These are phyloP conservation scores for thale cress (Arabidopsis thaliana) DNA, from an alignment of 345 rosid species.

Conservation along the genomic window DNA sequence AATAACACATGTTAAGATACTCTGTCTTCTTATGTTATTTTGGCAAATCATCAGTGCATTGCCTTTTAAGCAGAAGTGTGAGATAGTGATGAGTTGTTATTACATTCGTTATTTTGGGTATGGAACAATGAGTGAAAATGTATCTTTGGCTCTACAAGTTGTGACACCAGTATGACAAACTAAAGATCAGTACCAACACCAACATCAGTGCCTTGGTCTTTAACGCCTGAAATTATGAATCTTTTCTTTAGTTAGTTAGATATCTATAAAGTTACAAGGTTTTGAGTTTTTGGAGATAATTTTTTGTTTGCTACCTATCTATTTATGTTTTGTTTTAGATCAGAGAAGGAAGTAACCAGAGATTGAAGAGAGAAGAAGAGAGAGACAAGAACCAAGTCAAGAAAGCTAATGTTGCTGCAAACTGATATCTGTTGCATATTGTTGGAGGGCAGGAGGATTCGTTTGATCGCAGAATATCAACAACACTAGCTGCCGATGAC, in stretches of 20 bases:
- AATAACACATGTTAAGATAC: conserved; percentile 12
- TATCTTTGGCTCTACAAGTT: not conserved
- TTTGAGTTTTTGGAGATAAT: conserved; percentile 19
- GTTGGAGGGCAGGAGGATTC: conserved; percentile 54
- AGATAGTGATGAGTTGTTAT: conserved; percentile 3
- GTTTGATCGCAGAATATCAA: conserved; percentile 59
- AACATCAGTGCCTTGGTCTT: not conserved
- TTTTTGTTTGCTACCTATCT: conserved; percentile 39
- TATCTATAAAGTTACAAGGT: conserved; percentile 22
- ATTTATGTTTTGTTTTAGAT: conserved; percentile 27
- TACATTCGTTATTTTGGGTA: not conserved
- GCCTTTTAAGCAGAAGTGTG: not conserved
- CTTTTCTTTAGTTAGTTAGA: not conserved
- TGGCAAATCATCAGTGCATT: not conserved
- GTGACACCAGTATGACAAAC: not conserved
- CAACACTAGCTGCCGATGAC: conserved; percentile 79
- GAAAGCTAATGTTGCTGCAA: conserved; percentile 89
- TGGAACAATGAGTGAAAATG: conserved; percentile 16
- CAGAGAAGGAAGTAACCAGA: conserved; percentile 82
- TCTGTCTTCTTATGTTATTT: conserved; percentile 13
- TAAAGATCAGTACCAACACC: not conserved
- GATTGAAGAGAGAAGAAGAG: conserved; percentile 83
- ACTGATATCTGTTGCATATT: conserved; percentile 73
- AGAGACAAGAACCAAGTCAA: conserved; percentile 77
- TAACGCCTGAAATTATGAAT: not conserved